Evolutionary conservation across 2,329 filamentous ascomycete species (phyloP), one percentile per base, ranked within the genome.

Genomic region (Didymosphaeria variabile): DNA sequence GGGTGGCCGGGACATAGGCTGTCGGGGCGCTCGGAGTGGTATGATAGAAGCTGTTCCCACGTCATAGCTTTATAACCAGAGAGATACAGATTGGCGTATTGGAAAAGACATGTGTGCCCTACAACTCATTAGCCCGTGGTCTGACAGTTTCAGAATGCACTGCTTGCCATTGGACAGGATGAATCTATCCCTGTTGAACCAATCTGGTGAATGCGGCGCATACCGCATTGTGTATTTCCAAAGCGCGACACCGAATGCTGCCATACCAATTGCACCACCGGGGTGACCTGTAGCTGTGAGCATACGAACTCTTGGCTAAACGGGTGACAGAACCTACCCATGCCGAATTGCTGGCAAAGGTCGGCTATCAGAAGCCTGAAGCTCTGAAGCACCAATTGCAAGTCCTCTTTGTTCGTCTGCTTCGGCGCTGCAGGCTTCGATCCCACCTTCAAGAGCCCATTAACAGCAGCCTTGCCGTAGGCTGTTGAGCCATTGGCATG

Each of bases 291-390:
- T 9, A 44, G 23, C n/a, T 23, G 36, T 58, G 15, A 54, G 38
- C 26, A 21, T 15, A 32, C 1, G 10, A 2, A 12, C 3, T 19
- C 15, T 34, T 17, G 19, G 2, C 23, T 7, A 32, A 5, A 13
- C 29, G 52, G 9, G 17, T 42, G 26, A 23, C n/a, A 87, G 17
- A 86, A 87, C 67, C 90, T 88, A 1, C 88, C 88, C 54, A 88
- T 87, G 60, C 85, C 85, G 73, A 89, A 91, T 65, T 91, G 88
- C 72, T 90, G 83, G 71, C 87, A 90, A 2, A 91, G 78, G 71
- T 91, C 89, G 40, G 88, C 87, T 61, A 91, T 88, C 13, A 91
- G 77, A 49, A 85, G 80, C 56, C 88, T 81, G 71, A 90, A 89
- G n/a, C 84, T 86, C 68, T 83, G 83, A 45, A 90, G 76, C 1